Evolutionary conservation across 768 basidiomycete genomes (phyloP), one percentile per base, ranked within the genome.

Genomic region (Agrocybe chaxingu): DNA sequence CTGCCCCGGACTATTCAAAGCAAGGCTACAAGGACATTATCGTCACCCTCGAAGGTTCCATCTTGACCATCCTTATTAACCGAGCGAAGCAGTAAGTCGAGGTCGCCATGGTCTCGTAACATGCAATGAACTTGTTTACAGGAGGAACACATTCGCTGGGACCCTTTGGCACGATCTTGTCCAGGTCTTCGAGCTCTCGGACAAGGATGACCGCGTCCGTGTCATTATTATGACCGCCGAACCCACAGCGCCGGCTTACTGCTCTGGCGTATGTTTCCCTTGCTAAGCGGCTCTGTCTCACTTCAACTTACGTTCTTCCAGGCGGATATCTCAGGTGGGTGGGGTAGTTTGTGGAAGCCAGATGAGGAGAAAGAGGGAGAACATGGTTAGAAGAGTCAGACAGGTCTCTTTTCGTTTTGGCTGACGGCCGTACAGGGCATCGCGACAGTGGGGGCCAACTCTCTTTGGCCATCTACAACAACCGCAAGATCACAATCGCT

Each of bases 401-500:
- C n/a, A 39, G 13, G 24, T 11, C 32, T 40, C 32, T 42, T 4
- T 32, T 18, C 13, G 39, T 8, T 36, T 4, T 11, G 8, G 29
- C 8, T 10, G 9, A 38, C 51, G 19, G 29, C 34, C 10, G 16
- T 30, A 31, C 43, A 48, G 76, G 76, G 7, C 75, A 78, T 59
- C 66, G 79, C 33, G 80, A 82, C 52, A 54, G 63, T 3, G 80
- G 80, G 39, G 81, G 81, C 3, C 54, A 63, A 30, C 67, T 77
- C 6, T 58, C 78, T 16, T 56, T 82, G 42, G 70, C 71, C 7
- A 74, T 82, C 44, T 73, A 75, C 46, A 69, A 70, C 5, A 82
- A 79, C 62, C 74, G 79, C 41, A 83, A 83, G 59, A 70, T 83
- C 9, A 79, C 79, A n/a, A 75, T 79, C 34, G 70, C 67, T 10